Evolutionary conservation across 768 basidiomycete species (phyloP).

Genomic region (Trametes meyenii): DNA sequence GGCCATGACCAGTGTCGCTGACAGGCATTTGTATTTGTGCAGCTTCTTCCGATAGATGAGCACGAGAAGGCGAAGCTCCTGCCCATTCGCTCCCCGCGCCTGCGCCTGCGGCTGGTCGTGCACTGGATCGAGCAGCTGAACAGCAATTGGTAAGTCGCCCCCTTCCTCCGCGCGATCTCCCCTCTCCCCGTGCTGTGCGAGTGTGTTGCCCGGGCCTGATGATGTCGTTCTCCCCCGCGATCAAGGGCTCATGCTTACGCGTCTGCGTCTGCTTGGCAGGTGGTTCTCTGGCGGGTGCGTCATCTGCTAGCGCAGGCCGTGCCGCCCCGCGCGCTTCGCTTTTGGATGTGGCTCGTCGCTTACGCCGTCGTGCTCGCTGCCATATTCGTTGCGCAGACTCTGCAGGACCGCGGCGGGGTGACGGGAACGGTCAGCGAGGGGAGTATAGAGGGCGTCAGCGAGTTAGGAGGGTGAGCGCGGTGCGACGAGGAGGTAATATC

Average conservation of each 20-base stretch:
- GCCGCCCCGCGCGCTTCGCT: constrained; percentile 9
- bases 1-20: neutral
- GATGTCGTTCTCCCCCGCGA: constrained; percentile 7
- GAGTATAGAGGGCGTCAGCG: too few species aligned
- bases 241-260: constrained; percentile 30
- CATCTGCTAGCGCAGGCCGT: constrained; percentile 42
- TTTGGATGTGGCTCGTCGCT: constrained; percentile 20
- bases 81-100: constrained; percentile 74
- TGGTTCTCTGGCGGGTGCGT: constrained; percentile 78
- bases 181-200: neutral
- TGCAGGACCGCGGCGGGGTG: too few species aligned
- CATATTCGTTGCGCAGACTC: constrained; percentile 13
- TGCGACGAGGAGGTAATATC: too few species aligned
- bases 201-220: constrained; percentile 15
- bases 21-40: neutral
- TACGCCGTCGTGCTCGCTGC: constrained; percentile 20
- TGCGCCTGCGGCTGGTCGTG: constrained; percentile 83
- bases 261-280: constrained; percentile 45
- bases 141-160: constrained; percentile 50
- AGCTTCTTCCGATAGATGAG: constrained; percentile 88
- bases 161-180: constrained; percentile 28
- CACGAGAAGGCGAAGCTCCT: constrained; percentile 86
- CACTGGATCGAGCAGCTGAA: constrained; percentile 91
- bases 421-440: too few species aligned
- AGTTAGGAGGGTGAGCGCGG: too few species aligned